Conservation (phyloP, 164 flowering plant genomes). For the Protea cynaroides region DNA sequence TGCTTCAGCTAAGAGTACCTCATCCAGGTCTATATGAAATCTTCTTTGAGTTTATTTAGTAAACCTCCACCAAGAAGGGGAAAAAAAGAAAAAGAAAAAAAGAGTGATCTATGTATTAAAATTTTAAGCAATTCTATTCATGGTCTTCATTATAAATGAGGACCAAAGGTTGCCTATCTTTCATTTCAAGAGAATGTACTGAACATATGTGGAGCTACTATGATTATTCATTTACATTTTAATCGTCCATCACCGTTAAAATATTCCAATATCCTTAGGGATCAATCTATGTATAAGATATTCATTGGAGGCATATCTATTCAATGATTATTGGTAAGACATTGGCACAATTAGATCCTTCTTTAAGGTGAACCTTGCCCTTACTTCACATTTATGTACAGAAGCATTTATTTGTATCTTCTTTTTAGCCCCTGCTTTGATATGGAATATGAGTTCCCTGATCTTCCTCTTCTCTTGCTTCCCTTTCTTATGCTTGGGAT, state of each 20-base stretch:
- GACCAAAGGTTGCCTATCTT: background rate
- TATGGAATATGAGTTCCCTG: no score
- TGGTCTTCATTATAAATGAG: background rate
- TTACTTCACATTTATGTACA: constrained; percentile 73
- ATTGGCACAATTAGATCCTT: constrained; percentile 96
- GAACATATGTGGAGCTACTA: constrained; percentile 3
- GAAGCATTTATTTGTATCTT: background rate
- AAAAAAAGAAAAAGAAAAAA: no score
- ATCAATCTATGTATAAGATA: constrained; percentile 12
- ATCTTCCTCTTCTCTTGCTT: background rate
- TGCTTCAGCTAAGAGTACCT: constrained; percentile 76
- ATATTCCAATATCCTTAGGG: background rate
- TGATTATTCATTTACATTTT: background rate
- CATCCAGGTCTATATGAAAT: constrained; percentile 38
- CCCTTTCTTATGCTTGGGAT: no score
- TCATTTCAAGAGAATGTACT: background rate
- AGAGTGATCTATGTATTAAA: no score
- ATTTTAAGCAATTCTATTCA: background rate
- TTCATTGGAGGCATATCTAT: constrained; percentile 74
- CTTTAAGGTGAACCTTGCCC: constrained; percentile 93
- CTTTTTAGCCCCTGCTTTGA: background rate
- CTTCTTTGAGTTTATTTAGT: background rate
- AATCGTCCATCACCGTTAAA: no score
- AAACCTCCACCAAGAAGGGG: no score
- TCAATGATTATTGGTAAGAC: constrained; percentile 98